Percentiles rank a stretch among this genome's conserved stretches.
phyloP scores from a whole-genome alignment of 441 rosid genomes.

The Omphalea diandra region DNA sequence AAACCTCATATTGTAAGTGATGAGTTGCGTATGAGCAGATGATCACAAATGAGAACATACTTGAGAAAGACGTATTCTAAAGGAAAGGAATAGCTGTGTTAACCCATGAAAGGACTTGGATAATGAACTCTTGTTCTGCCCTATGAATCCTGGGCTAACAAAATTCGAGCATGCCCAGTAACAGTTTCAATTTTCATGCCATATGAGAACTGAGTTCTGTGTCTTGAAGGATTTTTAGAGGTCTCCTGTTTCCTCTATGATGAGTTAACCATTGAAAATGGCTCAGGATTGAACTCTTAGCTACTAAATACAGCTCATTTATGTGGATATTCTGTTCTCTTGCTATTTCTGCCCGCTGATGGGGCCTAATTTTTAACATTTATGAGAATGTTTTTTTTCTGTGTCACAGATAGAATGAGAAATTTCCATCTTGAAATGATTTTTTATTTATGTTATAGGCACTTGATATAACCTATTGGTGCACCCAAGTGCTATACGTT shows the following conservation, averaged over 20 bases:
- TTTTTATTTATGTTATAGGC: conserved; percentile 7
- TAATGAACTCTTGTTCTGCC: neutral
- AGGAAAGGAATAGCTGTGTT: too few relatives aligned
- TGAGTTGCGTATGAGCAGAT: too few relatives aligned
- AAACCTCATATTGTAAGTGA: too few relatives aligned
- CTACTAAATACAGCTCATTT: neutral
- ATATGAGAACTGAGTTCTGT: too few relatives aligned
- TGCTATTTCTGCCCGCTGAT: neutral
- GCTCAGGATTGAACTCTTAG: neutral
- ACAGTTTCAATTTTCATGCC: too few relatives aligned
- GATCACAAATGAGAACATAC: too few relatives aligned
- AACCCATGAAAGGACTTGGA: too few relatives aligned
- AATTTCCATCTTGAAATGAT: neutral
- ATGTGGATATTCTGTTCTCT: neutral
- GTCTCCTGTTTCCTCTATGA: neutral
- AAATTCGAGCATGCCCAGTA: neutral
- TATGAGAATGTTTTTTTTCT: neutral
- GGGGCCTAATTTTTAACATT: neutral
- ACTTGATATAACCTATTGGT: neutral
- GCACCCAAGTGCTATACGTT: neutral
- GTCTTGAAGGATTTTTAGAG: neutral
- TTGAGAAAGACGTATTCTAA: too few relatives aligned
- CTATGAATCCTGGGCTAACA: neutral
- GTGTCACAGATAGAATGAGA: neutral
- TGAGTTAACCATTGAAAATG: neutral